These are phyloP conservation scores for Rhodotorula sp. DNA, from an alignment of 1,284 basidiomycete species.

Conservation along the genomic window DNA sequence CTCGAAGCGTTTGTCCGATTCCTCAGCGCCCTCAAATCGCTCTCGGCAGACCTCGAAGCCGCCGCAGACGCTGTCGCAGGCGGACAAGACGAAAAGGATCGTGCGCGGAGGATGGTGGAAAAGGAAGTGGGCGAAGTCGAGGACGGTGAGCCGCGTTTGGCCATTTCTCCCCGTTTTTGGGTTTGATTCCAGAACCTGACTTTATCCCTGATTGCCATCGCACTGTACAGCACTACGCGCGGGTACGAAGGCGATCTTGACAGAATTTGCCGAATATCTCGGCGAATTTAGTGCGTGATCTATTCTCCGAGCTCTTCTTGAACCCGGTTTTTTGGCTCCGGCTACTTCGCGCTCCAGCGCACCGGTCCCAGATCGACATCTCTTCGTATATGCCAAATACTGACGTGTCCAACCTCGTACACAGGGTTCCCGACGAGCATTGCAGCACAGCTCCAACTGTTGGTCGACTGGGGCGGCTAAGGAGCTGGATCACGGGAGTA, in stretches of 20 bases:
- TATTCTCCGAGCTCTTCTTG: too few species aligned
- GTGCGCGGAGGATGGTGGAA: conserved; percentile 46
- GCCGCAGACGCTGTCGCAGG: conserved; percentile 50
- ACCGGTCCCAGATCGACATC: too few species aligned
- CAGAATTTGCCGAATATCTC: conserved; percentile 71
- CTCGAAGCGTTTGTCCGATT: conserved; percentile 70
- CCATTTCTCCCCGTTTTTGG: too few species aligned
- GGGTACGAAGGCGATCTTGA: conserved; percentile 63
- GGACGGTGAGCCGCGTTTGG: conserved; percentile 57
- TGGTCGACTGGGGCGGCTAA: conserved; percentile 55
- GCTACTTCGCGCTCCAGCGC: too few species aligned
- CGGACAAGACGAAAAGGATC: conserved; percentile 48
- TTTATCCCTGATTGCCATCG: background rate
- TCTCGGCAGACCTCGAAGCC: conserved; percentile 55
- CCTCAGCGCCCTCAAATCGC: conserved; percentile 64
- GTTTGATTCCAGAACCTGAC: background rate
- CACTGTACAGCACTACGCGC: conserved; percentile 67
- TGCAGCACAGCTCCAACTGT: conserved; percentile 65
- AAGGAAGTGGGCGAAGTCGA: conserved; percentile 56
- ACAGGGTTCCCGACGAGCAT: conserved; percentile 64
- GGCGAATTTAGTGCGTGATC: conserved; percentile 57
- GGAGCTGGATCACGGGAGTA: too few species aligned
- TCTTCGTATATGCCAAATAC: too few species aligned
- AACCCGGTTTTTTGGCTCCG: too few species aligned
- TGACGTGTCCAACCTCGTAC: background rate